Percentiles rank a stretch among this genome's conserved stretches.
Conservation (phyloP, 768 basidiomycete genomes). For the Panellus pusillus region DNA sequence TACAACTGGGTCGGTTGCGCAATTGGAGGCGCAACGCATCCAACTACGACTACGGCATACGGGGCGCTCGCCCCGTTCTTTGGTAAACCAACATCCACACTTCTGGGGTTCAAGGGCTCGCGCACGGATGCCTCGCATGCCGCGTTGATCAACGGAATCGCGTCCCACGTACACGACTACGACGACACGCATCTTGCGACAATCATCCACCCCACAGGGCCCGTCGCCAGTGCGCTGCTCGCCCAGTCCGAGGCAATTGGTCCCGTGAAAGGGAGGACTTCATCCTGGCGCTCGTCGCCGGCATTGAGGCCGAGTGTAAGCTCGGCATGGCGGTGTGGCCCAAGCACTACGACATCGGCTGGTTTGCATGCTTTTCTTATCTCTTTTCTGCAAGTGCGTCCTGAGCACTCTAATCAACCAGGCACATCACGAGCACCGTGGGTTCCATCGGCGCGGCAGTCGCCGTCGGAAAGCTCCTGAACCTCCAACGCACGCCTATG, state of each 20-base stretch:
- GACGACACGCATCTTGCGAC: constrained; percentile 27
- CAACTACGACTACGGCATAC: constrained; percentile 20
- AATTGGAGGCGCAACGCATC: constrained; percentile 23
- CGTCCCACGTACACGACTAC: constrained; percentile 27
- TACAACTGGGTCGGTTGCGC: constrained; percentile 30
- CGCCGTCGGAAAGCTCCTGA: constrained; percentile 25
- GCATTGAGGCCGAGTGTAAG: constrained; percentile 26
- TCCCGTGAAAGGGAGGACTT: constrained; percentile 20
- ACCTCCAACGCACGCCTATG: constrained; percentile 19
- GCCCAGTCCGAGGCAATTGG: constrained; percentile 24
- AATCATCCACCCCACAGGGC: constrained; percentile 26
- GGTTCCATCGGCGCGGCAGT: constrained; percentile 27
- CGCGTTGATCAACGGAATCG: constrained; percentile 27
- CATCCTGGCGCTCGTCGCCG: constrained; percentile 23
- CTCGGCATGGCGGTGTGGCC: constrained; percentile 25
- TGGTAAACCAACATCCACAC: constrained; percentile 21
- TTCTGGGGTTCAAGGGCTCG: constrained; percentile 20
- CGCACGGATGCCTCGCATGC: constrained; percentile 23
- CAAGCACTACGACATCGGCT: constrained; percentile 26
- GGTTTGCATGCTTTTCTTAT: constrained; percentile 3
- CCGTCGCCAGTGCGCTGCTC: constrained; percentile 23
- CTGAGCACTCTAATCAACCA: background rate
- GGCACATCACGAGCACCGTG: constrained; percentile 27
- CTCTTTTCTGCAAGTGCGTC: background rate
- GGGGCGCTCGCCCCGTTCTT: constrained; percentile 22